These are phyloP conservation scores for Fusarium sp. DNA, from an alignment of 2,329 filamentous ascomycete species.

Conservation along the genomic window DNA sequence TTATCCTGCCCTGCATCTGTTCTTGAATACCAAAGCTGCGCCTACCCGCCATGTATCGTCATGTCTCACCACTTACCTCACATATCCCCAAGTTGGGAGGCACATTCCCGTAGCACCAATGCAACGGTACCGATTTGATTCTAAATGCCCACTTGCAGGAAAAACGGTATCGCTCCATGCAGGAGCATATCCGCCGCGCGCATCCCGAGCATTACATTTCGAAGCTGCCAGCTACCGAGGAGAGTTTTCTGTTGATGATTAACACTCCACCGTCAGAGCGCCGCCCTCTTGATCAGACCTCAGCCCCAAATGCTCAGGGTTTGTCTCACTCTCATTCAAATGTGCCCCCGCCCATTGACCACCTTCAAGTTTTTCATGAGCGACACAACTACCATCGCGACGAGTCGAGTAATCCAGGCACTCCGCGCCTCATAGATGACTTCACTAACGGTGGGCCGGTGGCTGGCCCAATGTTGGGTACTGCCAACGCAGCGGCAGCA, in stretches of 20 bases:
- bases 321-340: slow-evolving; percentile 37
- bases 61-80: slow-evolving; percentile 45
- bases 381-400: slow-evolving; percentile 74
- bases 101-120: slow-evolving; percentile 28
- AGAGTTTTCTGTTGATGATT: slow-evolving; percentile 98
- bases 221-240: slow-evolving; percentile 96
- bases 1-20: slow-evolving; percentile 23
- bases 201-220: slow-evolving; percentile 98
- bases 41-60: slow-evolving; percentile 34
- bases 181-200: slow-evolving; percentile 97
- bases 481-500: slow-evolving; percentile 82
- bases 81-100: slow-evolving; percentile 27
- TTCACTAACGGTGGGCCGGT: slow-evolving; percentile 61
- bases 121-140: slow-evolving; percentile 41
- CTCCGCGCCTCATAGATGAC: slow-evolving; percentile 77
- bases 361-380: slow-evolving; percentile 48
- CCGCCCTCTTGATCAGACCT: slow-evolving; percentile 59
- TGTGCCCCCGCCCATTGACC: slow-evolving; percentile 39
- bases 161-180: slow-evolving; percentile 98
- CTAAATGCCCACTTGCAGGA: slow-evolving; percentile 67
- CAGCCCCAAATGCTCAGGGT: slow-evolving; percentile 51
- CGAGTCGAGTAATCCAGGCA: slow-evolving; percentile 73
- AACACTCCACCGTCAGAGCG: slow-evolving; percentile 84
- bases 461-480: slow-evolving; percentile 61
- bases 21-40: slow-evolving; percentile 28